Base-by-base conservation (phyloP, 139 green algal species). In the Dunaliella primolecta region DNA sequence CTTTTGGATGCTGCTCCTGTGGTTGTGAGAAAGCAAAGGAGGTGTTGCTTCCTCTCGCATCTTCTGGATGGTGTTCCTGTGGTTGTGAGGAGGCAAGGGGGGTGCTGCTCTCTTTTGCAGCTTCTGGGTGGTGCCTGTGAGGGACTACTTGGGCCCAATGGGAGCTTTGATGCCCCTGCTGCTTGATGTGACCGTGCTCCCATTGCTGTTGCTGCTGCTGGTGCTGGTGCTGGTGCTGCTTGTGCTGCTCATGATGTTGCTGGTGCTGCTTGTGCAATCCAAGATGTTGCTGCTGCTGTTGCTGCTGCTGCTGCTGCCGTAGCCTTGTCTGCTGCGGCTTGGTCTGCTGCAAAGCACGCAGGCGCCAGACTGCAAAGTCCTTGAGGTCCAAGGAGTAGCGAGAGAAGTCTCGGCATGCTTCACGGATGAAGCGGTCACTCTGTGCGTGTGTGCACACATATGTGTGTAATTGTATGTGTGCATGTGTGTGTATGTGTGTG, bases 151-250 rank as follows among this genome's bases (percentile, higher is more conserved):
- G n/a, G n/a, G n/a, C n/a, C n/a, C n/a, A n/a, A n/a, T n/a, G n/a
- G n/a, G n/a, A n/a, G n/a, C n/a, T n/a, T n/a, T n/a, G n/a, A n/a
- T n/a, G n/a, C n/a, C n/a, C n/a, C n/a, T n/a, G n/a, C n/a, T n/a
- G n/a, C n/a, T n/a, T n/a, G n/a, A n/a, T n/a, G n/a, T n/a, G n/a
- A n/a, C n/a, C n/a, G n/a, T n/a, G n/a, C n/a, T n/a, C n/a, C n/a
- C n/a, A n/a, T 38, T 46, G 76, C 76, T 81, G 76, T 33, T 27
- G 27, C 76, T 38, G 33, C 78, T 82, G 34, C 78, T 82, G 34
- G 2, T 29, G 30, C 76, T 81, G 30, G 34, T 70, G 34, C 35
- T 36, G 34, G 24, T 82, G 78, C 78, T 82, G 78, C 35, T 82
- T 35, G 34, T 82, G 34, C 3, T 70, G 34, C 11, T 31, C 37